Base-by-base conservation (phyloP, 257 asterid genomes). In the Nicotiana tabacum region DNA sequence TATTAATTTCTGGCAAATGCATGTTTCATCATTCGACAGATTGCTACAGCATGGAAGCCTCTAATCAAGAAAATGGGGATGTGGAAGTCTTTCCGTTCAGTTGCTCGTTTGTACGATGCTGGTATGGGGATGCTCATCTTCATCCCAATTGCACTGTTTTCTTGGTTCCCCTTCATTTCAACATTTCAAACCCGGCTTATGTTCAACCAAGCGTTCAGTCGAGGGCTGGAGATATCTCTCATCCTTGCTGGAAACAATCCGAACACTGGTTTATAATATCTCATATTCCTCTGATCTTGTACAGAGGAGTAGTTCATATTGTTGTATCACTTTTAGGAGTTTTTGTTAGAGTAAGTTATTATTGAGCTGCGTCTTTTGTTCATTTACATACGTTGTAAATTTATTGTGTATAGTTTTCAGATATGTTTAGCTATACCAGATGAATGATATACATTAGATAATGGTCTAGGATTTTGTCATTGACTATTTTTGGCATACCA, bases 201-300 rank as follows among this genome's bases (percentile, higher is more conserved):
- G 99, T 96, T 89, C 91, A 96, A 96, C 91, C 98, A 94, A 90
- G 99, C 99, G 3, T 96, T 96, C 92, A 96, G 99, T 77, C 89
- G 99, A 57, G 99, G 98, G 43, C 93, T 96, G 69, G 98, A 96
- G 83, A 96, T 94, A 62, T 96, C 99, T 17, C 99, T 96, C 43
- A 94, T 96, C 91, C 98, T 96, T 78, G 97, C 98, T 46, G 98
- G 99, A 77, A 90, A 94, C 92, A 96, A 94, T 87, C 98, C 98
- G 2, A 96, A 96, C 68, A 87, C 94, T 60, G 97, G 92, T 51
- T 85, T 94, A 8, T 96, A 81, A 88, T 56, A 27, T 48, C 80
- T 48, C 15, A 39, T 39, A 17, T 39, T 72, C 61, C 60, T 72
- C 78, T 72, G 39, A 24, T 0, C 61, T 48, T 48, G 27, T 74